These are phyloP conservation scores for Adansonia grandidieri DNA, from an alignment of 441 rosid species.

Conservation along the genomic window DNA sequence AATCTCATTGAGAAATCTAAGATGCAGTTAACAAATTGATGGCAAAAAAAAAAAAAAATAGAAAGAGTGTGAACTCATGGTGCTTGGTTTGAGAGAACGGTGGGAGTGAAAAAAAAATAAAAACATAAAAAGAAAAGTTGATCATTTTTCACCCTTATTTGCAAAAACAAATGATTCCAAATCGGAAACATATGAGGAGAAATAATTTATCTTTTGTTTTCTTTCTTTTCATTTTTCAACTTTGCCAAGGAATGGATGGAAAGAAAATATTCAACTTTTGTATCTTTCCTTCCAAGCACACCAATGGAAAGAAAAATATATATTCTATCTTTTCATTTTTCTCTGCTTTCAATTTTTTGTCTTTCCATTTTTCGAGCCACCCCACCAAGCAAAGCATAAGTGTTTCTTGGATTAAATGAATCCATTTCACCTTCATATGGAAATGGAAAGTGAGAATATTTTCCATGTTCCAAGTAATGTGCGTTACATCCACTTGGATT, in stretches of 20 bases:
- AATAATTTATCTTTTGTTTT: neutral
- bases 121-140: too few species aligned
- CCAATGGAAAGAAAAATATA: neutral
- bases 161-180: neutral
- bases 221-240: neutral
- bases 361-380: neutral
- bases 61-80: too few species aligned
- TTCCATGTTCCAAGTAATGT: neutral
- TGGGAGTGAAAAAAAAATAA: too few species aligned
- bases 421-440: neutral
- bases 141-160: too few species aligned
- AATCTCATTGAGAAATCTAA: neutral
- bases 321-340: neutral
- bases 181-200: neutral
- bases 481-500: neutral
- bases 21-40: neutral
- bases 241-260: neutral
- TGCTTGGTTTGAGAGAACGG: too few species aligned
- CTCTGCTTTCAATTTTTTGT: neutral
- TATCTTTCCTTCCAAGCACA: neutral
- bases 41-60: too few species aligned
- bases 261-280: neutral
- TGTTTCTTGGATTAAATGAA: neutral
- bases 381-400: neutral
- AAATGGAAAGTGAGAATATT: conserved; percentile 6